Percentiles rank a stretch among this genome's conserved stretches.
These are phyloP conservation scores for Colletotrichum graminicola DNA, from an alignment of 2,329 filamentous ascomycete genomes.

Conservation along the genomic window DNA sequence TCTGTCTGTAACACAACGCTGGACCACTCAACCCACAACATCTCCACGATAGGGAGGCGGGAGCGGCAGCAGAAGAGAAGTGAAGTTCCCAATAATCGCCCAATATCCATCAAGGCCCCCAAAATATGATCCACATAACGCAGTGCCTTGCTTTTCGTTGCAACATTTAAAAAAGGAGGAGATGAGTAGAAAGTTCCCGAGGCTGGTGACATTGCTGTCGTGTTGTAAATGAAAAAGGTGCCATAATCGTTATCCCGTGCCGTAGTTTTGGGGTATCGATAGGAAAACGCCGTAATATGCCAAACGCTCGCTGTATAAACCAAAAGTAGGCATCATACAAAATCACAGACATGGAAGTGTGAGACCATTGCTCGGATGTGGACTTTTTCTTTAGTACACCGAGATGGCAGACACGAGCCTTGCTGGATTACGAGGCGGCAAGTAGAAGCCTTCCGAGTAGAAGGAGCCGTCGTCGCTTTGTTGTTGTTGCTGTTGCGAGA, in stretches of 20 bases:
- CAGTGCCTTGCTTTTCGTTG: slow-evolving; percentile 33
- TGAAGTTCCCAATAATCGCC: slow-evolving; percentile 12
- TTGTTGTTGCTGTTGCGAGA: slow-evolving; percentile 55
- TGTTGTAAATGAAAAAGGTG: slow-evolving; percentile 20
- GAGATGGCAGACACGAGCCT: slow-evolving; percentile 67
- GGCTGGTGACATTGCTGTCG: slow-evolving; percentile 37
- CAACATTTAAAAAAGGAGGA: slow-evolving; percentile 23
- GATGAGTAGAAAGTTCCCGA: slow-evolving; percentile 31
- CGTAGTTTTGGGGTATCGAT: slow-evolving; percentile 46
- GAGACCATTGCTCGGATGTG: slow-evolving; percentile 21
- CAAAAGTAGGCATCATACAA: slow-evolving; percentile 35
- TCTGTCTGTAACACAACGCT: slow-evolving; percentile 41
- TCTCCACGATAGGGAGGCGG: slow-evolving; percentile 32
- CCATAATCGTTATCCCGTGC: slow-evolving; percentile 38
- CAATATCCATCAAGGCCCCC: slow-evolving; percentile 39
- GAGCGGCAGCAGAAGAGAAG: slow-evolving; percentile 42
- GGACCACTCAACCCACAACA: slow-evolving; percentile 36
- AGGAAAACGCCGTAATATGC: slow-evolving; percentile 48
- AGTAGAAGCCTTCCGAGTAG: slow-evolving; percentile 67
- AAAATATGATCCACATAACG: slow-evolving; percentile 10
- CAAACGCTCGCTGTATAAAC: slow-evolving; percentile 40
- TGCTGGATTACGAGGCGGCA: slow-evolving; percentile 63
- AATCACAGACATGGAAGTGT: slow-evolving; percentile 40
- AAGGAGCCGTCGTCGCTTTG: slow-evolving; percentile 56
- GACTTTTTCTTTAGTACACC: slow-evolving; percentile 60